Conservation (phyloP, 257 asterid genomes). For the Capsicum rhomboideum region DNA sequence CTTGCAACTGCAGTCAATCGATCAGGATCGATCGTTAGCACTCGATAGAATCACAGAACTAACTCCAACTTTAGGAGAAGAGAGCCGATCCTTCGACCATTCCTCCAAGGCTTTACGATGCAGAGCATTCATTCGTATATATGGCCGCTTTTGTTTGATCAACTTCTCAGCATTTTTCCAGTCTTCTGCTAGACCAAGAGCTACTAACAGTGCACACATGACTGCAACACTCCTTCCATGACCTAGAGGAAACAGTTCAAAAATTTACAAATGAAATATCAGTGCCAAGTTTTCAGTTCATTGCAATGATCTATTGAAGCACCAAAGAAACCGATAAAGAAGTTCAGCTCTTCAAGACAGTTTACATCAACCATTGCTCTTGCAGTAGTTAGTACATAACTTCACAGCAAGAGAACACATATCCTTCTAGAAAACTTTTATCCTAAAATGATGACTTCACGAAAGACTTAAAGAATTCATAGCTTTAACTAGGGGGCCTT, state of each 20-base stretch:
- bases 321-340: not conserved
- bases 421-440: not conserved
- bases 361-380: not conserved
- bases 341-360: not conserved
- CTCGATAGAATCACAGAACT: conserved; percentile 18
- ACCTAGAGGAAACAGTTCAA: conserved; percentile 28
- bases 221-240: conserved; percentile 97
- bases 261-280: not conserved
- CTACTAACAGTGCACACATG: conserved; percentile 82
- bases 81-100: conserved; percentile 71
- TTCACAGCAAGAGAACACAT: not conserved
- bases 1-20: not conserved
- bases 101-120: conserved; percentile 81
- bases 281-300: not conserved
- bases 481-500: not conserved
- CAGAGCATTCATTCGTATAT: conserved; percentile 61
- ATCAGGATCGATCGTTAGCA: conserved; percentile 5
- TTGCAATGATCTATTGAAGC: not conserved
- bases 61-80: conserved; percentile 29
- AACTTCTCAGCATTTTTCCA: conserved; percentile 87
- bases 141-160: conserved; percentile 60
- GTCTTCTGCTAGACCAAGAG: conserved; percentile 85
- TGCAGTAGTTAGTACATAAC: too few species aligned
- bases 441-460: not conserved
- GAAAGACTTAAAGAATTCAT: not conserved